These are phyloP conservation scores for Leavenworthia alabamica DNA, from an alignment of 345 rosid species.

Conservation along the genomic window DNA sequence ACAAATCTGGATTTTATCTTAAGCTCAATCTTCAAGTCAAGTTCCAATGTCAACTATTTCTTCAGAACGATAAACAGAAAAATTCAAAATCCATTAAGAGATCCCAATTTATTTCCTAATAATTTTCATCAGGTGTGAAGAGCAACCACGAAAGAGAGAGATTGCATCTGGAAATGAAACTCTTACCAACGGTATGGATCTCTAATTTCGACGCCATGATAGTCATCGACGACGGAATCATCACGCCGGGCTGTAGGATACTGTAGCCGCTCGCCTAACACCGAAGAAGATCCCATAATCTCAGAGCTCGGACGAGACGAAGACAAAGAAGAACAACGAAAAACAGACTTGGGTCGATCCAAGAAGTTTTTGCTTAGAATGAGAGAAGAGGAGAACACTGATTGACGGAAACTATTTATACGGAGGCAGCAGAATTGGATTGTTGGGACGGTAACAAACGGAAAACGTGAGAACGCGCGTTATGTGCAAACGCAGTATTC, in stretches of 20 bases:
- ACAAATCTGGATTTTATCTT: too few species aligned
- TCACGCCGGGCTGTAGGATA: slow-evolving; percentile 66
- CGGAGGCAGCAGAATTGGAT: slow-evolving; percentile 20
- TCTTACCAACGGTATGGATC: slow-evolving; percentile 89
- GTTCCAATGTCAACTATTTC: too few species aligned
- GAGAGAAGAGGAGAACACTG: neutral
- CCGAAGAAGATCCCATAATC: slow-evolving; percentile 58
- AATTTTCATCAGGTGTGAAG: neutral
- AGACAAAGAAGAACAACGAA: neutral
- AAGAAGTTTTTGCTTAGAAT: neutral
- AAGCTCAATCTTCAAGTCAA: too few species aligned
- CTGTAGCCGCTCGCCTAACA: slow-evolving; percentile 30
- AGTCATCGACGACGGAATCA: slow-evolving; percentile 72
- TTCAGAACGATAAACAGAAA: too few species aligned
- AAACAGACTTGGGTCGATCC: neutral
- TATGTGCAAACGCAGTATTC: slow-evolving; percentile 4
- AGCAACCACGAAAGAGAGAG: neutral
- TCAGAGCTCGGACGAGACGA: neutral
- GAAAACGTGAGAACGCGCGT: slow-evolving; percentile 24
- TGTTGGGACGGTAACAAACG: slow-evolving; percentile 19
- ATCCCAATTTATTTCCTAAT: neutral
- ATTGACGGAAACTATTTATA: slow-evolving; percentile 7
- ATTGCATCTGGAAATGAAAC: neutral
- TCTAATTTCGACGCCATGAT: slow-evolving; percentile 61
- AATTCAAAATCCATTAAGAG: neutral